Evolutionary conservation across 768 basidiomycete genomes (phyloP), one percentile per base, ranked within the genome.

Genomic region (Mycena maculata): DNA sequence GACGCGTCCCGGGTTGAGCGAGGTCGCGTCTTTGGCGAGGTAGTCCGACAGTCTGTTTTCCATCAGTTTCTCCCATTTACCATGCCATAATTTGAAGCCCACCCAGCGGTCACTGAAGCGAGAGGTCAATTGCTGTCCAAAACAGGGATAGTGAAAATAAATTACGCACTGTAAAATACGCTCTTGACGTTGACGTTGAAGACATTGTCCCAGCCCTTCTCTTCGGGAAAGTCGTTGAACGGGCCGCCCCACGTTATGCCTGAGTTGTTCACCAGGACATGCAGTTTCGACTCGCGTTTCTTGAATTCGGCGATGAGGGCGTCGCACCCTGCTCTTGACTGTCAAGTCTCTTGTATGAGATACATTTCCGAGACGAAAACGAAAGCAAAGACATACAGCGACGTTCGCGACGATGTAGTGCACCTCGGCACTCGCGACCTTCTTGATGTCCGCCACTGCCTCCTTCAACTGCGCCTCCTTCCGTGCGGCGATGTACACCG

Each of bases 401-500:
- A 95, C 80, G 73, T 95, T 89, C 20, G 91, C 92, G 22, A 90
- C 86, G 72, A 95, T 85, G 73, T 94, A 93, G 39, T 90, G 83
- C 20, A 89, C 90, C 42, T 83, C 86, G 2, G 90, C 90, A 0
- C 88, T 83, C 2, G 87, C 84, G 22, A 78, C 75, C 64, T 86
- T 83, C 76, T 88, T 92, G 68, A 96, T 83, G 42, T 88, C 86
- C 18, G 83, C 86, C 3, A 82, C 80, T 11, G 88, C 80, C 84
- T 92, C 87, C 79, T 91, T 88, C 63, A 96, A 83, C 72, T 91
- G 90, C 22, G 82, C 76, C 80, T 93, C 92, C 75, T 94, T 95
- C 60, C 95, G 84, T 13, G 93, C 90, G 16, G 95, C 94, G 70
- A 96, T 95, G 80, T 96, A 95, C 44, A 97, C 95, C 71, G 88